Conservation (phyloP, 768 basidiomycete species). For the Xerocomellus amylosporus region DNA sequence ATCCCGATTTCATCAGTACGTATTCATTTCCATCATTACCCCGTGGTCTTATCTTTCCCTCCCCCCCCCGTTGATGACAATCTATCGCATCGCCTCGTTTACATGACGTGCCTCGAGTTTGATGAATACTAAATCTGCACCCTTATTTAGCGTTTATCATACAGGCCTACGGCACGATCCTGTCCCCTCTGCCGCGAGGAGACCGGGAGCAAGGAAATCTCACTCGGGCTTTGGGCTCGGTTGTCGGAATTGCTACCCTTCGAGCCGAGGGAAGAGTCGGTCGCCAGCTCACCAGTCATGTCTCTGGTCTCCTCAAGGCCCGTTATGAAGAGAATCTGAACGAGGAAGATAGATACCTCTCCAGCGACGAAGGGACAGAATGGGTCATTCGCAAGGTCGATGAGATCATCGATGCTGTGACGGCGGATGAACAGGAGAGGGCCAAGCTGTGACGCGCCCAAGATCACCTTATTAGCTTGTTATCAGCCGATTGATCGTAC, state of each 20-base stretch:
- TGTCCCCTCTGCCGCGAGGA: constrained; percentile 69
- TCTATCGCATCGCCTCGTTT: constrained; percentile 30
- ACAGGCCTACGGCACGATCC: constrained; percentile 77
- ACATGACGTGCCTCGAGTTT: constrained; percentile 32
- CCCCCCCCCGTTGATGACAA: constrained; percentile 24
- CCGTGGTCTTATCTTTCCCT: constrained; percentile 34
- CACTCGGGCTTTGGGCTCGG: constrained; percentile 78
- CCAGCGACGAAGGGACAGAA: constrained; percentile 82
- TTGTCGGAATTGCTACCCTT: constrained; percentile 81
- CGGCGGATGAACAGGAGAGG: constrained; percentile 39
- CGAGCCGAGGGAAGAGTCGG: constrained; percentile 83
- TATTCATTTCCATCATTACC: constrained; percentile 34
- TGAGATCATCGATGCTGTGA: constrained; percentile 72
- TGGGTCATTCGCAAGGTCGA: constrained; percentile 88
- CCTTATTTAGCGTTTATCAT: constrained; percentile 72
- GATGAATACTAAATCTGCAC: constrained; percentile 27
- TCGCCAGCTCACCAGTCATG: constrained; percentile 85
- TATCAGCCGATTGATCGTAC: constrained; percentile 31
- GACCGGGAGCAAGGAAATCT: constrained; percentile 77
- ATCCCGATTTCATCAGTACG: constrained; percentile 93
- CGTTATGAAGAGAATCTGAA: constrained; percentile 55
- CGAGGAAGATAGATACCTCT: constrained; percentile 75
- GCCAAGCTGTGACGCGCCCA: constrained; percentile 54
- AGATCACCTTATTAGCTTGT: constrained; percentile 27
- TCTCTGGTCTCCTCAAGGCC: constrained; percentile 87